Evolutionary conservation across 768 basidiomycete species (phyloP).

Genomic region (Hypsizygus marmoreus): DNA sequence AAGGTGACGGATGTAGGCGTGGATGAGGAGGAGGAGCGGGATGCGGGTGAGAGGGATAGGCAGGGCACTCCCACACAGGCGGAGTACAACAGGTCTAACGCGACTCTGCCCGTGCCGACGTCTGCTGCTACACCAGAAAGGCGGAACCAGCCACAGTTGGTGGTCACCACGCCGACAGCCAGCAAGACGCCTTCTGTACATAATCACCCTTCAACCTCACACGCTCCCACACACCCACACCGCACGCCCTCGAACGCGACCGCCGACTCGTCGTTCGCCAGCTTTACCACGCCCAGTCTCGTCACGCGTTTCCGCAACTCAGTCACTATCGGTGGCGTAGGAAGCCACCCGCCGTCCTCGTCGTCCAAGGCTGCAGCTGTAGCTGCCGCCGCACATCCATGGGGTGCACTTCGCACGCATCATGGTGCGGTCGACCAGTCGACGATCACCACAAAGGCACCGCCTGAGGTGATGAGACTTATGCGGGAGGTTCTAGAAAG

Average conservation of each 20-base stretch:
- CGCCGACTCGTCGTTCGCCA: slow-evolving; percentile 39
- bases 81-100: slow-evolving; percentile 31
- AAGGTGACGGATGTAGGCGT: slow-evolving; percentile 47
- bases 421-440: slow-evolving; percentile 91
- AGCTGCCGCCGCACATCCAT: slow-evolving; percentile 27
- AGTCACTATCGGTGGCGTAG: slow-evolving; percentile 47
- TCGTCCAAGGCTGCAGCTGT: too few relatives aligned
- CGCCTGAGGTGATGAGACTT: slow-evolving; percentile 87
- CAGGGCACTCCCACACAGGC: slow-evolving; percentile 29
- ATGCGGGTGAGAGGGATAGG: slow-evolving; percentile 19
- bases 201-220: too few relatives aligned
- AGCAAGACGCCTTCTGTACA: too few relatives aligned
- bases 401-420: slow-evolving; percentile 73
- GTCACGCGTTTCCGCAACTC: slow-evolving; percentile 53
- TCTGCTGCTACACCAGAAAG: slow-evolving; percentile 7
- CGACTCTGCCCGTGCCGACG: too few relatives aligned
- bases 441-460: slow-evolving; percentile 81
- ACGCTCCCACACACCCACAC: slow-evolving; percentile 40
- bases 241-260: slow-evolving; percentile 47
- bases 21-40: slow-evolving; percentile 23
- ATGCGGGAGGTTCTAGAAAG: slow-evolving; percentile 76
- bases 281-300: slow-evolving; percentile 37
- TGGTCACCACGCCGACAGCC: slow-evolving; percentile 40
- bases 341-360: too few relatives aligned
- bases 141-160: slow-evolving; percentile 35